These are phyloP conservation scores for Grammothele lineata DNA, from an alignment of 768 basidiomycete species.

Conservation along the genomic window DNA sequence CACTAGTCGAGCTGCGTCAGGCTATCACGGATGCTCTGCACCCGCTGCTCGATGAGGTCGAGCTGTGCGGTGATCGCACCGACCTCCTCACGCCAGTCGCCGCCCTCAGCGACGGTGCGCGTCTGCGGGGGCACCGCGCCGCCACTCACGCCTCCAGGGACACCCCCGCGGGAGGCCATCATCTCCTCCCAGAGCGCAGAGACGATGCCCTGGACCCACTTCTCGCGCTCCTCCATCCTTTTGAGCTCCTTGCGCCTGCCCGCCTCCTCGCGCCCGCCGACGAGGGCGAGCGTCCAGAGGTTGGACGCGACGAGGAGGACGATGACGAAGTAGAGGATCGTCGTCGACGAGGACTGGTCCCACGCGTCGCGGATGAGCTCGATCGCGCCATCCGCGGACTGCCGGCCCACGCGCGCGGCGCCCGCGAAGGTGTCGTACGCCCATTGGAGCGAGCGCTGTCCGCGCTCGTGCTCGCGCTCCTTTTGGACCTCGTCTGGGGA, in stretches of 20 bases:
- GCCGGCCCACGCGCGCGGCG: conserved; percentile 63
- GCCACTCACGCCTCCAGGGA: conserved; percentile 10
- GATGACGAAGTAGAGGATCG: conserved; percentile 72
- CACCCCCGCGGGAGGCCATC: conserved; percentile 31
- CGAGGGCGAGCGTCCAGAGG: conserved; percentile 56
- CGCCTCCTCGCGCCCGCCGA: conserved; percentile 43
- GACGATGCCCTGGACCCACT: conserved; percentile 71
- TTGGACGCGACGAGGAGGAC: conserved; percentile 73
- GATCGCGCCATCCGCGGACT: conserved; percentile 65
- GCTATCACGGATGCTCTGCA: conserved; percentile 40
- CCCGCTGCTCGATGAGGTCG: conserved; percentile 55
- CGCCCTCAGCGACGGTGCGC: conserved; percentile 8
- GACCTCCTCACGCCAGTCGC: conserved; percentile 44
- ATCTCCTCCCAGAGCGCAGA: conserved; percentile 72
- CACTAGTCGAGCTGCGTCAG: conserved; percentile 33
- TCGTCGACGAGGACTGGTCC: conserved; percentile 71
- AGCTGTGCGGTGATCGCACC: conserved; percentile 44
- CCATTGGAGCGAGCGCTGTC: conserved; percentile 77
- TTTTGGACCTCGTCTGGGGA: conserved; percentile 40
- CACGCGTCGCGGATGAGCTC: conserved; percentile 77
- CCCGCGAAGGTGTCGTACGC: conserved; percentile 84
- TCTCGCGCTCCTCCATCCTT: conserved; percentile 64
- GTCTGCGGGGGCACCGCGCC: background rate
- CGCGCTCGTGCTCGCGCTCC: conserved; percentile 63
- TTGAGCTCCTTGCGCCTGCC: conserved; percentile 43